Evolutionary conservation across 257 asterid genomes (phyloP), one percentile per base, ranked within the genome.

Genomic region (Ophiorrhiza pumila): DNA sequence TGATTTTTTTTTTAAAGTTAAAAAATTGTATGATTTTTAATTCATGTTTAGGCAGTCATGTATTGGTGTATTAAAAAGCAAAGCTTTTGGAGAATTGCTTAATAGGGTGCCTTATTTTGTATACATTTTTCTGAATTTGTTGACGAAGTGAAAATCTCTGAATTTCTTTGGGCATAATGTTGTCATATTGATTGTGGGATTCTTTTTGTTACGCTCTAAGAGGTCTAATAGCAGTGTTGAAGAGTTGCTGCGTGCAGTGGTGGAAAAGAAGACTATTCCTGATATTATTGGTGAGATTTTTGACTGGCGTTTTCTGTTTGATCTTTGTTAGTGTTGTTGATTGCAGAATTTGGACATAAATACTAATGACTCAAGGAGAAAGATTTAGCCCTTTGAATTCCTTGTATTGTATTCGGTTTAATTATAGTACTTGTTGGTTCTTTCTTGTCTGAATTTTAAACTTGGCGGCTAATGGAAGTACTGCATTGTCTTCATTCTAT

Each of bases 221-320:
- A 88, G 85, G 58, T 82, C 91, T 27, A 77, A 90, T 78, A 81
- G 87, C 79, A 88, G 96, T 27, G 96, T 94, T n/a, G 88, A 85
- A 83, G 93, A 86, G 71, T 71, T 91, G 57, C 96, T 97, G 7
- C 90, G 90, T 49, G 80, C 83, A 0, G 81, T 91, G 39, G 81
- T 82, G 83, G 99, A 88, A 70, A 94, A 88, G 85, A 94, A 91
- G 80, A 76, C 71, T 17, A 58, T 91, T 83, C 99, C 99, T 76
- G 96, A 94, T 81, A 90, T 93, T 55, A 80, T 93, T 77, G 98
- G 98, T 89, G 75, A 35, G 61, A n/a, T 78, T 18, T 56, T 71
- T 17, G 15, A 10, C 45, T 37, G 39, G 14, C 52, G 43, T 74
- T 27, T 71, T 31, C 22, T 63, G 22, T 35, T n/a, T 64, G 22